These are phyloP conservation scores for Croton setiger DNA, from an alignment of 441 rosid species.

Conservation along the genomic window DNA sequence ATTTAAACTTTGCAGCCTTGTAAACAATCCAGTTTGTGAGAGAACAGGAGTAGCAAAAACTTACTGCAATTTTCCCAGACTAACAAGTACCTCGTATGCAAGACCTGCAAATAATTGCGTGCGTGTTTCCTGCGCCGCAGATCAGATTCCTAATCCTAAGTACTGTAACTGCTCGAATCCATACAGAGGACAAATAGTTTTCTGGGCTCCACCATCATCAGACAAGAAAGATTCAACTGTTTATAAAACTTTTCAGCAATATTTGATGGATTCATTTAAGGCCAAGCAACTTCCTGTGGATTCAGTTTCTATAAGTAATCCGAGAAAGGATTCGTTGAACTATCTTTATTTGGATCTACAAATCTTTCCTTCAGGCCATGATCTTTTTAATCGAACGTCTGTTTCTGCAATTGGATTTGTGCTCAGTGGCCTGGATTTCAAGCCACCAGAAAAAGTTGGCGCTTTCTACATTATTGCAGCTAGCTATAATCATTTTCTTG, in stretches of 20 bases:
- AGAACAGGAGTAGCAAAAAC: constrained; percentile 23
- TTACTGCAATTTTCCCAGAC: constrained; percentile 31
- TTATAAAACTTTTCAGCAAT: constrained; percentile 28
- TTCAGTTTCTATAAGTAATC: constrained; percentile 50
- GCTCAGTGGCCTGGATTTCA: constrained; percentile 51
- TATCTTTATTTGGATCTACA: constrained; percentile 40
- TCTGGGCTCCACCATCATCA: constrained; percentile 67
- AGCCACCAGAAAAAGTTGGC: constrained; percentile 50
- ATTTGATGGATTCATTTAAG: constrained; percentile 21
- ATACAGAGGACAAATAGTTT: constrained; percentile 45
- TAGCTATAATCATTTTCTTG: constrained; percentile 15
- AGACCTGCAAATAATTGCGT: constrained; percentile 41
- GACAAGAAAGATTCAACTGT: constrained; percentile 28
- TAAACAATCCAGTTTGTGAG: constrained; percentile 50
- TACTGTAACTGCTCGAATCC: constrained; percentile 39
- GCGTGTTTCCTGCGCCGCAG: constrained; percentile 28
- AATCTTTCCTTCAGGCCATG: constrained; percentile 49
- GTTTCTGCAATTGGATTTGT: constrained; percentile 34
- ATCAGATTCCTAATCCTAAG: constrained; percentile 46
- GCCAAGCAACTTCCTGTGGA: constrained; percentile 47
- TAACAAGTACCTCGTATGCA: constrained; percentile 23
- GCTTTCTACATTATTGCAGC: constrained; percentile 36
- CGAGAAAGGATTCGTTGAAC: constrained; percentile 31
- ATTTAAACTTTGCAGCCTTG: constrained; percentile 42
- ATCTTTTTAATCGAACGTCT: constrained; percentile 17